These are phyloP conservation scores for Wickerhamomyces rabaulensis DNA, from an alignment of 805 yeast species.

Conservation along the genomic window DNA sequence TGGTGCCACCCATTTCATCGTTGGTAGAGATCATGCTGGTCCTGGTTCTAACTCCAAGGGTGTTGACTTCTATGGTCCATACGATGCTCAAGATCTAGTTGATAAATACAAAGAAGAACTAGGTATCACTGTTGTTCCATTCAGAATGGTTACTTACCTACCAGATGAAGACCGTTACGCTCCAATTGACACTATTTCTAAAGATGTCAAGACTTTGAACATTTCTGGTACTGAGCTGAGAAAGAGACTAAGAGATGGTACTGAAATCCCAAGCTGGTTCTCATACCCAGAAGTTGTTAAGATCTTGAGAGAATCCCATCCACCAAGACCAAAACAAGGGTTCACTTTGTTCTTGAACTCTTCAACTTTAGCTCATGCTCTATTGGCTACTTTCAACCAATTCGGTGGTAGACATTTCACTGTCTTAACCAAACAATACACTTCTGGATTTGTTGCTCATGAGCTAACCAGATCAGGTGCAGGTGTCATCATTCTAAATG, in stretches of 20 bases:
- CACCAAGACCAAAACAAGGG: constrained; percentile 88
- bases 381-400: constrained; percentile 88
- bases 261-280: constrained; percentile 93
- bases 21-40: constrained; percentile 98
- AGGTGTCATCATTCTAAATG: constrained; percentile 68
- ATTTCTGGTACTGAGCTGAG: constrained; percentile 94
- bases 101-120: constrained; percentile 71
- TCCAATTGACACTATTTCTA: constrained; percentile 87
- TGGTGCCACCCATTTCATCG: constrained; percentile 96
- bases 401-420: constrained; percentile 71
- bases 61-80: constrained; percentile 93
- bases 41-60: constrained; percentile 89
- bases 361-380: constrained; percentile 70
- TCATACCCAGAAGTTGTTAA: constrained; percentile 94
- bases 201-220: constrained; percentile 75
- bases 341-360: constrained; percentile 68
- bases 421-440: constrained; percentile 35
- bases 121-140: constrained; percentile 88
- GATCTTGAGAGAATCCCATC: constrained; percentile 86
- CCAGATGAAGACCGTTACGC: constrained; percentile 95
- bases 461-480: constrained; percentile 87
- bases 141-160: constrained; percentile 93
- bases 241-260: constrained; percentile 78
- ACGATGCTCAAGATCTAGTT: constrained; percentile 91
- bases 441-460: constrained; percentile 59